Evolutionary conservation across 345 rosid genomes (phyloP).

Genomic region (Salix brachista): DNA sequence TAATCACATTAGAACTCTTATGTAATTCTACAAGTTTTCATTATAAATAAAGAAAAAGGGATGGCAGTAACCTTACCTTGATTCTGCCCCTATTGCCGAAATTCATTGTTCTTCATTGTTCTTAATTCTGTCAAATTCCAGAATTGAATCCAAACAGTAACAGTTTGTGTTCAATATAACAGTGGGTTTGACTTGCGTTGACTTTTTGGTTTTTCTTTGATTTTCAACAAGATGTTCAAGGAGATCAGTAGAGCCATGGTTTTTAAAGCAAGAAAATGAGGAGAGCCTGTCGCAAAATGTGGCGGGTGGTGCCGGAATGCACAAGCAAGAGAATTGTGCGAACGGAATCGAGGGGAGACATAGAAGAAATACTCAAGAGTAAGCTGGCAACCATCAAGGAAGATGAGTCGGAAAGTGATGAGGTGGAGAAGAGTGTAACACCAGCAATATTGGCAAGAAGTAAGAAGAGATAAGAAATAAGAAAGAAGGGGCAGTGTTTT

Average conservation of each 20-base stretch:
- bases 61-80: too few relatives aligned
- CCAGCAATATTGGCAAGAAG: slow-evolving; percentile 9
- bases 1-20: too few relatives aligned
- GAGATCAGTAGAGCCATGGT: background rate
- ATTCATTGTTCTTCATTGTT: too few relatives aligned
- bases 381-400: slow-evolving; percentile 37
- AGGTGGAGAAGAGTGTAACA: slow-evolving; percentile 10
- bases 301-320: slow-evolving; percentile 35
- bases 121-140: too few relatives aligned
- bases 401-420: background rate
- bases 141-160: too few relatives aligned
- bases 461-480: slow-evolving; percentile 4
- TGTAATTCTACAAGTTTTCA: too few relatives aligned
- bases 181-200: too few relatives aligned
- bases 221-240: background rate
- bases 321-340: slow-evolving; percentile 19
- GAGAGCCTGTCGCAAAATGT: slow-evolving; percentile 28
- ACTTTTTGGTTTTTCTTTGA: too few relatives aligned
- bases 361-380: slow-evolving; percentile 32
- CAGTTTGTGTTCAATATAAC: too few relatives aligned
- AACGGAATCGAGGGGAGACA: slow-evolving; percentile 29
- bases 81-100: too few relatives aligned
- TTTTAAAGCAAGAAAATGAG: slow-evolving; percentile 4
- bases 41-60: too few relatives aligned
- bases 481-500: slow-evolving; percentile 15